phyloP scores from a whole-genome alignment of 352 stramenopile species.

The Pythium phragmitis region DNA sequence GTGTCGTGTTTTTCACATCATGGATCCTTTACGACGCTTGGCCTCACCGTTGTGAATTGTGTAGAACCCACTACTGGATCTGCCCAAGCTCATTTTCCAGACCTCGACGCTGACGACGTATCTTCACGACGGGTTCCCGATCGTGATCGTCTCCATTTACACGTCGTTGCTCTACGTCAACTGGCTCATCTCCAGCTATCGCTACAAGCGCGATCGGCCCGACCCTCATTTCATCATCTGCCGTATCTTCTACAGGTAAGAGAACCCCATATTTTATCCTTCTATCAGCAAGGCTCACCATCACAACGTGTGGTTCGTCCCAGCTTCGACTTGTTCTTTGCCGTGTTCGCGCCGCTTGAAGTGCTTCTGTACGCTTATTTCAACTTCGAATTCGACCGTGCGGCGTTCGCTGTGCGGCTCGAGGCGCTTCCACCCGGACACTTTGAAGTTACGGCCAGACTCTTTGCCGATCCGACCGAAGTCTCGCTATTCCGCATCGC shows the following conservation, averaged over 20 bases:
- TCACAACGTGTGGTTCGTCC: neutral
- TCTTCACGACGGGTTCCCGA: slow-evolving; percentile 44
- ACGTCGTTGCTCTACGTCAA: slow-evolving; percentile 37
- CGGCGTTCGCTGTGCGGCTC: slow-evolving; percentile 34
- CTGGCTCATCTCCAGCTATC: slow-evolving; percentile 49
- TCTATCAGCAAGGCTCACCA: neutral
- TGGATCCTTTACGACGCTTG: neutral
- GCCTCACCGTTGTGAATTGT: neutral
- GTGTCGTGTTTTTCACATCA: neutral
- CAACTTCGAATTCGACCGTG: slow-evolving; percentile 41
- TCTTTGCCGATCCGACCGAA: slow-evolving; percentile 46
- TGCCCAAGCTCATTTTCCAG: slow-evolving; percentile 53
- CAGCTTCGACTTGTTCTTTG: slow-evolving; percentile 60
- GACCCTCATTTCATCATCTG: slow-evolving; percentile 8
- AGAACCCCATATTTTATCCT: neutral
- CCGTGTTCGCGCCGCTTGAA: slow-evolving; percentile 47
- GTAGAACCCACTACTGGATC: slow-evolving; percentile 42
- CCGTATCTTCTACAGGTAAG: slow-evolving; percentile 22
- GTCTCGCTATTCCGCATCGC: slow-evolving; percentile 45
- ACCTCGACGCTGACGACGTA: slow-evolving; percentile 43
- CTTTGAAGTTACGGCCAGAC: slow-evolving; percentile 38
- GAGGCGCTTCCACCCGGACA: slow-evolving; percentile 30
- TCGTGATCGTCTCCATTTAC: slow-evolving; percentile 40
- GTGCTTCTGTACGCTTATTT: slow-evolving; percentile 43
- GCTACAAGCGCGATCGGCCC: slow-evolving; percentile 21